A percentile compares a stretch with the other conserved stretches of the same genome.
These are phyloP conservation scores for Trypanosoma conorhini DNA, from an alignment of 208 protist genomes.

Conservation along the genomic window DNA sequence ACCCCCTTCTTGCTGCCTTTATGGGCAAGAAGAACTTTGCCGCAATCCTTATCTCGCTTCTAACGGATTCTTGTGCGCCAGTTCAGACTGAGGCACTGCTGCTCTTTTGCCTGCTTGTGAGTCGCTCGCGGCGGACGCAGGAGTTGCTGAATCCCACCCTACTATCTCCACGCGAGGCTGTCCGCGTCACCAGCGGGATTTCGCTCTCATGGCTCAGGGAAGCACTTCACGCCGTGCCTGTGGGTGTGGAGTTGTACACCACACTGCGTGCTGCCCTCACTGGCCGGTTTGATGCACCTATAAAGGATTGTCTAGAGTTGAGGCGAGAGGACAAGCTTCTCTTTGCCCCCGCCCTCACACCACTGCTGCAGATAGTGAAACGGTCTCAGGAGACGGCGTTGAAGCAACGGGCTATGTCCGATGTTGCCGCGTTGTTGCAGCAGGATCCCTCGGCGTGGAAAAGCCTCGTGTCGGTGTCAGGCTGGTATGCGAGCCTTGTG, in stretches of 20 bases:
- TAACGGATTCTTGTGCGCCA: slow-evolving; percentile 27
- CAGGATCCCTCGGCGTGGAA: slow-evolving; percentile 63
- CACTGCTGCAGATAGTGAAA: slow-evolving; percentile 62
- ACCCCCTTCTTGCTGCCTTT: slow-evolving; percentile 45
- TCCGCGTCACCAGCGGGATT: slow-evolving; percentile 61
- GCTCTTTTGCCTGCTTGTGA: slow-evolving; percentile 63
- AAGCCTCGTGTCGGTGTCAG: slow-evolving; percentile 49
- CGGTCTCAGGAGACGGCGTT: slow-evolving; percentile 39
- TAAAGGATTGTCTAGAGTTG: slow-evolving; percentile 35
- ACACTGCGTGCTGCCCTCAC: slow-evolving; percentile 64
- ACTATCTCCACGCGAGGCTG: slow-evolving; percentile 44
- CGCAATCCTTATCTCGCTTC: slow-evolving; percentile 58
- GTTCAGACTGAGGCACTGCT: slow-evolving; percentile 72
- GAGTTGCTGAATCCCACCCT: slow-evolving; percentile 78
- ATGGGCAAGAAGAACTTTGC: slow-evolving; percentile 68
- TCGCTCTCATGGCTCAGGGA: slow-evolving; percentile 77
- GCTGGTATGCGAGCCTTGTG: slow-evolving; percentile 69
- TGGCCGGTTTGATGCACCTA: slow-evolving; percentile 53
- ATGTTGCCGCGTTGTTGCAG: slow-evolving; percentile 57
- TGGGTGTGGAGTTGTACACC: slow-evolving; percentile 55
- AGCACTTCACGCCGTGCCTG: slow-evolving; percentile 30
- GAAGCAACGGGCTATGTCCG: slow-evolving; percentile 47
- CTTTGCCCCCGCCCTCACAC: slow-evolving; percentile 54
- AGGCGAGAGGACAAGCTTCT: slow-evolving; percentile 36
- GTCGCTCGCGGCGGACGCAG: slow-evolving; percentile 68